Evolutionary conservation across 768 basidiomycete genomes (phyloP).

Genomic region (Asterophora lycoperdoides): DNA sequence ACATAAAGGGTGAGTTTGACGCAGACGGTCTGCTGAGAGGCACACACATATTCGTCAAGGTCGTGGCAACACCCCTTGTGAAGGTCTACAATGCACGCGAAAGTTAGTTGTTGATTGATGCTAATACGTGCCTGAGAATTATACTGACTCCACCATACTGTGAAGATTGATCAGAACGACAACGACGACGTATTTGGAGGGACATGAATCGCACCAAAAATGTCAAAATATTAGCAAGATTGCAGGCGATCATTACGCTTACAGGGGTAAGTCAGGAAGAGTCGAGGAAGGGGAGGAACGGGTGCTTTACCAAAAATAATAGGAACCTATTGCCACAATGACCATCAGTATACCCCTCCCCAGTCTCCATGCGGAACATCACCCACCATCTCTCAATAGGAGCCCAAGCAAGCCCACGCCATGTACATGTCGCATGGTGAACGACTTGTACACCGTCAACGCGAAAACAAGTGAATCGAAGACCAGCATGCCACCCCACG

Average conservation of each 20-base stretch:
- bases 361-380: neutral
- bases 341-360: neutral
- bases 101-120: neutral
- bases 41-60: conserved; percentile 34
- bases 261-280: neutral
- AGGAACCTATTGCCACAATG: conserved; percentile 25
- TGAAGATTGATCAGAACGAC: neutral
- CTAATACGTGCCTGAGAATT: neutral
- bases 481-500: conserved; percentile 37
- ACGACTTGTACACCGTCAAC: conserved; percentile 38
- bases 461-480: conserved; percentile 38
- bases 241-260: conserved; percentile 35
- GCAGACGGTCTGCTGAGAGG: neutral
- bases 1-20: neutral
- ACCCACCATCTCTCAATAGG: conserved; percentile 37
- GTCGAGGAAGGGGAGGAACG: neutral
- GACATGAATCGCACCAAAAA: conserved; percentile 28
- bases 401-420: conserved; percentile 27
- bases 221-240: conserved; percentile 34
- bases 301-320: conserved; percentile 33
- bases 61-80: conserved; percentile 29
- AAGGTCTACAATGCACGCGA: conserved; percentile 24
- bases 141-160: conserved; percentile 31
- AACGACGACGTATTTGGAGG: neutral
- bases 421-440: conserved; percentile 21